phyloP scores from a whole-genome alignment of 164 flowering plant species.

The Vitis riparia region DNA sequence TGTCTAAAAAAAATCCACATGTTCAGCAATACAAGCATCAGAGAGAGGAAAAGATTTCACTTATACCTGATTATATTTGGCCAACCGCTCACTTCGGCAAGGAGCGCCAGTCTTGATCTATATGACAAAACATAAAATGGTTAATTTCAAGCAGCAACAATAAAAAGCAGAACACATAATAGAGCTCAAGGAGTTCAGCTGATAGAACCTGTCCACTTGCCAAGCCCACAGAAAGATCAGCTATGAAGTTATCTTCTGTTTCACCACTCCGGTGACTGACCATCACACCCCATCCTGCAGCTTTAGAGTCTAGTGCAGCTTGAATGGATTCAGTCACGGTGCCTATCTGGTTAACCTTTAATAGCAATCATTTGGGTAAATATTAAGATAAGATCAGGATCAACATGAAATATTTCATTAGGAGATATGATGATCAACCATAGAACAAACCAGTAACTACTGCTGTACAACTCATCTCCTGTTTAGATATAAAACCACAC shows the following conservation, averaged over 20 bases:
- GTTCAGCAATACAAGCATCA: too few relatives aligned
- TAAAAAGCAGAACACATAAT: not conserved
- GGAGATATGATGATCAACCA: not conserved
- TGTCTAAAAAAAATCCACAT: too few relatives aligned
- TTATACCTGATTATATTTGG: slow-evolving; percentile 93
- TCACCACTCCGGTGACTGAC: slow-evolving; percentile 98
- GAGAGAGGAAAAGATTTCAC: not conserved
- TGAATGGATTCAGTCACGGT: slow-evolving; percentile 88
- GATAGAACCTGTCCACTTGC: slow-evolving; percentile 88
- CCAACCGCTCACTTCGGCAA: slow-evolving; percentile 88
- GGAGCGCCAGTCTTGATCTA: slow-evolving; percentile 99
- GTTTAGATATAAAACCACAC: too few relatives aligned
- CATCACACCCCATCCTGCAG: slow-evolving; percentile 99
- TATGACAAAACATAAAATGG: slow-evolving; percentile 10
- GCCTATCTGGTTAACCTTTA: slow-evolving; percentile 99
- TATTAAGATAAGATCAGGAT: not conserved
- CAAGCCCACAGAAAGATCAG: slow-evolving; percentile 95
- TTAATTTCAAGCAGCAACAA: slow-evolving; percentile 4
- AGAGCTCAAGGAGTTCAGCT: slow-evolving; percentile 3
- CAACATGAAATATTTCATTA: not conserved
- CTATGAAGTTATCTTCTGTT: slow-evolving; percentile 96
- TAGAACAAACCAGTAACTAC: too few relatives aligned
- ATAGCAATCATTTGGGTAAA: slow-evolving; percentile 21
- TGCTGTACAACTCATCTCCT: too few relatives aligned
- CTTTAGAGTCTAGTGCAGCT: slow-evolving; percentile 90